phyloP scores from a whole-genome alignment of 495 filamentous ascomycete genomes.

The Elaphomyces granulatus region DNA sequence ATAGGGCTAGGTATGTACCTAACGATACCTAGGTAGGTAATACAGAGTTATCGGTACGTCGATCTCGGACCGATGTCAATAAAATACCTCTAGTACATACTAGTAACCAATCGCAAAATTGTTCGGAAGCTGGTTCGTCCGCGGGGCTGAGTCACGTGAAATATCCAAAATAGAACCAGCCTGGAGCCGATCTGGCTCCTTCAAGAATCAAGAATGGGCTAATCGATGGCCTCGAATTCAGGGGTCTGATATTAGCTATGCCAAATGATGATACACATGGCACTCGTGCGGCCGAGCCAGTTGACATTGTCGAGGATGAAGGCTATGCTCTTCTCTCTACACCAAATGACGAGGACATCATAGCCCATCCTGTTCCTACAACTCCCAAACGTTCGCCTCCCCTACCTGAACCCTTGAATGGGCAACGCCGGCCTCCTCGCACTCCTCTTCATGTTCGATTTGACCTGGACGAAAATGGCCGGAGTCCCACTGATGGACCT shows the following conservation, averaged over 20 bases:
- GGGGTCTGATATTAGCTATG: conserved; percentile 22
- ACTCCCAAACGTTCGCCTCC: conserved; percentile 7
- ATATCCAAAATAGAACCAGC: too few species aligned
- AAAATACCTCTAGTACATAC: too few species aligned
- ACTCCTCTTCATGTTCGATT: conserved; percentile 83
- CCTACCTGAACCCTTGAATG: conserved; percentile 17
- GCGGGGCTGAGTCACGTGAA: too few species aligned
- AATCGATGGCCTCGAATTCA: too few species aligned
- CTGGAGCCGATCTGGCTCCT: neutral
- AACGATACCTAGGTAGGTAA: too few species aligned
- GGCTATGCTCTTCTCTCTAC: conserved; percentile 17
- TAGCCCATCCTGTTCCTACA: conserved; percentile 12
- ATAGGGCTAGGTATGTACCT: too few species aligned
- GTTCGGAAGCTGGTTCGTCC: too few species aligned
- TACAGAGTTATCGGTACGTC: too few species aligned
- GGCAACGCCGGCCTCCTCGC: conserved; percentile 48
- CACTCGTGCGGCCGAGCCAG: conserved; percentile 17
- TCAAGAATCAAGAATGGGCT: neutral
- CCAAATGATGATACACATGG: conserved; percentile 26
- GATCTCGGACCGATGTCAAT: too few species aligned
- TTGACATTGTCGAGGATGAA: conserved; percentile 18
- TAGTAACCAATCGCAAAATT: too few species aligned
- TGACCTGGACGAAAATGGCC: conserved; percentile 42
- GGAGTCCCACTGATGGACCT: conserved; percentile 21
- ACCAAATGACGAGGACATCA: conserved; percentile 12